Percentiles rank a stretch among this genome's conserved stretches.
phyloP scores from a whole-genome alignment of 148 eudicot genomes.

The Rhododendron kiyosumense region DNA sequence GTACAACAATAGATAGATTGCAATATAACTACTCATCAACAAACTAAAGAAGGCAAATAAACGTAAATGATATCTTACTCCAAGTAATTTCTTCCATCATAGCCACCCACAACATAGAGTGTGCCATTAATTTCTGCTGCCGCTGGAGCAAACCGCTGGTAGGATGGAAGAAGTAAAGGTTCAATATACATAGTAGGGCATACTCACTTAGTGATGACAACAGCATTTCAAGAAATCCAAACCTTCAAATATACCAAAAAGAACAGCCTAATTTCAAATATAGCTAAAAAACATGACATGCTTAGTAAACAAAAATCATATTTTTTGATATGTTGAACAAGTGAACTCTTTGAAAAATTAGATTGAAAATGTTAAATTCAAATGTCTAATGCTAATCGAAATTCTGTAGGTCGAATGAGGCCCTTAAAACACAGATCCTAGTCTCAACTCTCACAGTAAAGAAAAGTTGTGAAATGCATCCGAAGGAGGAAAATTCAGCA shows the following conservation, averaged over 20 bases:
- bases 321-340: not conserved
- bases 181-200: not conserved
- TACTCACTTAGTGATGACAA: not conserved
- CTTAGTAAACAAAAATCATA: not conserved
- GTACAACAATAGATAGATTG: not conserved
- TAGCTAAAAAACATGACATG: not conserved
- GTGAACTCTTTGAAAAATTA: not conserved
- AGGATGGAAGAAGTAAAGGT: not conserved
- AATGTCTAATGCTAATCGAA: not conserved
- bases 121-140: constrained; percentile 51
- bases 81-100: constrained; percentile 57
- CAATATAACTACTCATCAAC: not conserved
- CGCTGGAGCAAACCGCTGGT: constrained; percentile 66
- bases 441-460: not conserved
- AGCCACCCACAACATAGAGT: constrained; percentile 71
- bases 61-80: constrained; percentile 31
- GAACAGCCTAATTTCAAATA: not conserved
- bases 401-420: not conserved
- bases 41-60: not conserved
- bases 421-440: not conserved
- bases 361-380: not conserved
- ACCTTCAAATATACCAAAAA: not conserved
- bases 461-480: not conserved
- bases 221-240: not conserved
- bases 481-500: not conserved